phyloP scores from a whole-genome alignment of 225 moss, liverwort and hornwort species.

The Bryoerythrophyllum caledonicum region DNA sequence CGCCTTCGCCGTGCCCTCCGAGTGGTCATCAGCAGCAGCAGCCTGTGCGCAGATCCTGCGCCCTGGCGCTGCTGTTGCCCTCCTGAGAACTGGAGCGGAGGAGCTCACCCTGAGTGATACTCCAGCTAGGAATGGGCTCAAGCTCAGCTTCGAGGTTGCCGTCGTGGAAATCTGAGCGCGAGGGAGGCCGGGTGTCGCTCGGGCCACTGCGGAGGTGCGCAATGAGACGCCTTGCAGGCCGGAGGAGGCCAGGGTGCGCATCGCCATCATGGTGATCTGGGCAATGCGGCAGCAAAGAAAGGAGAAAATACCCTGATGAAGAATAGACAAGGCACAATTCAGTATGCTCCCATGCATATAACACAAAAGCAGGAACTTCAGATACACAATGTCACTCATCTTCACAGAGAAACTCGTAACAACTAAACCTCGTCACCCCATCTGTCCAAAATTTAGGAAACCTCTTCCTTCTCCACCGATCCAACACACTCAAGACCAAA shows the following conservation, averaged over 20 bases:
- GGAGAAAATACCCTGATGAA: background rate
- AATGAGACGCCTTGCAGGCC: slow-evolving; percentile 26
- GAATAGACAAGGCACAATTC: background rate
- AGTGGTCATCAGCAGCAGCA: slow-evolving; percentile 31
- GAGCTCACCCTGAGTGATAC: slow-evolving; percentile 32
- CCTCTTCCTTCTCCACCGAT: background rate
- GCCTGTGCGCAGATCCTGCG: slow-evolving; percentile 35
- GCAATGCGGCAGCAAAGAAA: background rate
- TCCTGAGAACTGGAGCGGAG: slow-evolving; percentile 16
- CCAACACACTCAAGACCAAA: background rate
- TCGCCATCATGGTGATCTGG: slow-evolving; percentile 40
- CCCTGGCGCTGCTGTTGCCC: background rate
- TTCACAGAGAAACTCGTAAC: background rate
- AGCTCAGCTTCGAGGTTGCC: slow-evolving; percentile 21
- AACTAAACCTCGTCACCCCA: background rate
- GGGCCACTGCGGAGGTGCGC: slow-evolving; percentile 12
- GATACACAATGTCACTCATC: background rate
- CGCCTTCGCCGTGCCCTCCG: slow-evolving; percentile 23
- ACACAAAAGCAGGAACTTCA: background rate
- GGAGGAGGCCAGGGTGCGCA: slow-evolving; percentile 30
- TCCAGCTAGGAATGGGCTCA: slow-evolving; percentile 36
- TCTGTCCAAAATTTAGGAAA: background rate
- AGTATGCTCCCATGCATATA: background rate
- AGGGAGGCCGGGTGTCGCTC: slow-evolving; percentile 22
- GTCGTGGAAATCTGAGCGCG: slow-evolving; percentile 14